These are phyloP conservation scores for Sherardia arvensis DNA, from an alignment of 257 asterid genomes.

Conservation along the genomic window DNA sequence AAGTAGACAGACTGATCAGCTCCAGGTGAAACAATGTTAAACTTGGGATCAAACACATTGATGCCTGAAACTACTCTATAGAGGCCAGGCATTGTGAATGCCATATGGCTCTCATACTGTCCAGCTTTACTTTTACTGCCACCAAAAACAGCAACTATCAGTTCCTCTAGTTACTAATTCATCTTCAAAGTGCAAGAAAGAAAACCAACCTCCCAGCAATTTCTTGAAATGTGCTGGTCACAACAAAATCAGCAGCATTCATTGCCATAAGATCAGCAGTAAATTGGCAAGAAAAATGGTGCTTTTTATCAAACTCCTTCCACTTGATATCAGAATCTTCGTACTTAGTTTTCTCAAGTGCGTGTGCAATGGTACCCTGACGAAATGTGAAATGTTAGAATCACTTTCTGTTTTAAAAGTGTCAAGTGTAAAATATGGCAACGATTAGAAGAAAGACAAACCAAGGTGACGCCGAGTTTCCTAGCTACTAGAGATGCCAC, in stretches of 20 bases:
- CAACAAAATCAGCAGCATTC: slow-evolving; percentile 77
- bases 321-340: slow-evolving; percentile 79
- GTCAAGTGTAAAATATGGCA: background rate
- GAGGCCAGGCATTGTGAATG: slow-evolving; percentile 85
- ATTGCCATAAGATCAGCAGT: slow-evolving; percentile 74
- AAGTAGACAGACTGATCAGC: slow-evolving; percentile 83
- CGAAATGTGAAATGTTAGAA: too few relatives aligned
- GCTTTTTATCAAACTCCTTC: slow-evolving; percentile 62
- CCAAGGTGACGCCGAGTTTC: slow-evolving; percentile 78
- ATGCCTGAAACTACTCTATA: slow-evolving; percentile 68
- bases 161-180: background rate
- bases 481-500: slow-evolving; percentile 71
- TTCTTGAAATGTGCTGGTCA: slow-evolving; percentile 86
- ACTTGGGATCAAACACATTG: slow-evolving; percentile 72
- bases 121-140: slow-evolving; percentile 64
- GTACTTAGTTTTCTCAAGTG: slow-evolving; percentile 79
- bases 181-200: background rate
- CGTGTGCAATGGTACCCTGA: slow-evolving; percentile 92
- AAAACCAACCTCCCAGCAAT: slow-evolving; percentile 75
- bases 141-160: background rate
- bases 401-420: background rate
- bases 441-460: slow-evolving; percentile 3
- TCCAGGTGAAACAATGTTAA: slow-evolving; percentile 84
- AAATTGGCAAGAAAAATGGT: slow-evolving; percentile 84
- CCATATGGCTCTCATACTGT: slow-evolving; percentile 77